Percentiles rank a stretch among this genome's conserved stretches.
Evolutionary conservation across 2,329 filamentous ascomycete species (phyloP).

Genomic region (Clonostachys solani): DNA sequence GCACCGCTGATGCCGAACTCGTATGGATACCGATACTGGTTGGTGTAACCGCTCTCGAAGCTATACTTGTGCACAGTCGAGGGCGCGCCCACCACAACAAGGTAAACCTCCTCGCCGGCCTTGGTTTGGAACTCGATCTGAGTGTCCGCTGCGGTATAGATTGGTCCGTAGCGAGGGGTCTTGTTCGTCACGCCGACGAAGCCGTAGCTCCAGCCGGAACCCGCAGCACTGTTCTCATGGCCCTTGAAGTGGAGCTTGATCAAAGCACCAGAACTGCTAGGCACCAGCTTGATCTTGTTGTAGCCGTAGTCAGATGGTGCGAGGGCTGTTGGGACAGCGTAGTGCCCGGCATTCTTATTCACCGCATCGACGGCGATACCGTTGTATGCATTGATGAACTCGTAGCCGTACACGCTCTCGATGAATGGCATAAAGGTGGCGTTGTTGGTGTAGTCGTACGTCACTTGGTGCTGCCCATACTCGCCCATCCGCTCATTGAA

Average conservation of each 20-base stretch:
- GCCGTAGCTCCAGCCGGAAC: background rate
- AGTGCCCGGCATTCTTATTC: background rate
- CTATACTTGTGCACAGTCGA: background rate
- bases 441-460: slow-evolving; percentile 1
- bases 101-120: background rate
- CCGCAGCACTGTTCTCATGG: background rate
- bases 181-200: background rate
- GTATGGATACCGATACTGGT: background rate
- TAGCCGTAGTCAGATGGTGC: slow-evolving; percentile 2
- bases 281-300: slow-evolving; percentile 1
- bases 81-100: background rate
- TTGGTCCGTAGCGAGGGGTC: background rate
- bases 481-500: slow-evolving; percentile 1
- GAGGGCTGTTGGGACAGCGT: background rate
- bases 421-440: background rate
- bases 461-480: slow-evolving; percentile 1
- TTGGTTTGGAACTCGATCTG: slow-evolving; percentile 1
- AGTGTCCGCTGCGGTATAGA: background rate
- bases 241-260: slow-evolving; percentile 2
- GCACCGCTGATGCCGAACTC: slow-evolving; percentile 1
- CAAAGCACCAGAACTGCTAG: background rate
- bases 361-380: slow-evolving; percentile 1
- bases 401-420: background rate
- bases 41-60: background rate
- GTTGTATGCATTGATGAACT: slow-evolving; percentile 1